Conservation (phyloP, 257 asterid species). For the Solanum tarapatanum region DNA sequence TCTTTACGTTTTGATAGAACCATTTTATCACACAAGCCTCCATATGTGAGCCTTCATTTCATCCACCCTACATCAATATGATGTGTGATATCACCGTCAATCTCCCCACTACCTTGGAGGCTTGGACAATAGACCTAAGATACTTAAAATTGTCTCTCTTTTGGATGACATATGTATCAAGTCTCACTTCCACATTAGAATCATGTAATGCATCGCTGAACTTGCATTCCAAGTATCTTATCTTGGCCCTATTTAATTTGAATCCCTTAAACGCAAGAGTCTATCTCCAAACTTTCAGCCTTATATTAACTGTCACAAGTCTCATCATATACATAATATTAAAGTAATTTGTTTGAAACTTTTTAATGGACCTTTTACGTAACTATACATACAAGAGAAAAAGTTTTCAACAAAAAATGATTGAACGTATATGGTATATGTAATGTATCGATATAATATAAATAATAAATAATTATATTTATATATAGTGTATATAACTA, state of each 20-base stretch:
- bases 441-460: neutral
- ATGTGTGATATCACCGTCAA: neutral
- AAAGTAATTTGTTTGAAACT: neutral
- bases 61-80: neutral
- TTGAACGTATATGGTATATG: neutral
- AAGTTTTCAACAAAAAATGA: too few species aligned
- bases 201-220: neutral
- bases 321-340: neutral
- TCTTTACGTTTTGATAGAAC: neutral
- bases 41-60: neutral
- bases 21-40: neutral
- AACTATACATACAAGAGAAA: neutral
- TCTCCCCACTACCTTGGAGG: neutral
- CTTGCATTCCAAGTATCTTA: neutral
- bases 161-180: neutral
- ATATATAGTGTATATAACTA: neutral
- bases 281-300: neutral
- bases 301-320: neutral
- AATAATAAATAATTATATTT: too few species aligned
- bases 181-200: neutral
- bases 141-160: neutral
- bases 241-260: neutral
- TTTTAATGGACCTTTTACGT: neutral
- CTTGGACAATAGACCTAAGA: neutral
- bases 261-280: neutral